Base-by-base conservation (phyloP, 2,329 filamentous ascomycete genomes). In the Xylaria digitata region DNA sequence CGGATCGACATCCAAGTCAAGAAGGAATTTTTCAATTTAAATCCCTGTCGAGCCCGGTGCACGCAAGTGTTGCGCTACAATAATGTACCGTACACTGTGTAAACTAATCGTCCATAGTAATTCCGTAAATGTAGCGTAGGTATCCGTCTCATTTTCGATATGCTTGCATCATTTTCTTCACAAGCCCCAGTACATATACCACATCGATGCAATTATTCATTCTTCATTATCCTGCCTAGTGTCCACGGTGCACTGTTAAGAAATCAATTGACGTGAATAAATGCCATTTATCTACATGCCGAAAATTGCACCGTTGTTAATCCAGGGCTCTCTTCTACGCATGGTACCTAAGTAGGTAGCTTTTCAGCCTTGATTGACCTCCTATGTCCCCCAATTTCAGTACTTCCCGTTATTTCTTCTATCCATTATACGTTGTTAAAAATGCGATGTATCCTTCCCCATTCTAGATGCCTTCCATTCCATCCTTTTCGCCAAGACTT, bases 21-120 rank as follows among this genome's bases (percentile, higher is more conserved):
- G 57, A 32, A 55, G 21, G 40, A 48, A 23, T 37, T 46, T 49
- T 48, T 66, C 63, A 66, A 61, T 66, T 58, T 37, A 61, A 21
- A 66, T 40, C 58, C 61, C 59, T 65, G 63, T 42, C 53, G 6
- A 45, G 53, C 53, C 21, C 23, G 53, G 53, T 40, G 9, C 50
- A 15, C 32, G 9, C 3, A 32, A 26, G 23, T 1, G 11, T 15
- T 40, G 11, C 11, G 6, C 5, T 37, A 19, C 30, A 13, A 13
- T 13, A 13, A 0, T 53, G 50, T 26, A 26, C 26, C 5, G 26
- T 26, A 5, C 5, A 26, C 26, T 26, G 26, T 26, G 26, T 5
- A 26, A 26, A 26, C 26, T 26, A 26, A 26, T 26, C n/a, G n/a
- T n/a, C n/a, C n/a, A 26, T 26, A 26, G 26, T 26, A n/a, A n/a